Evolutionary conservation across 176 grass and related monocot species (phyloP).

Genomic region (Carex myosuroides): DNA sequence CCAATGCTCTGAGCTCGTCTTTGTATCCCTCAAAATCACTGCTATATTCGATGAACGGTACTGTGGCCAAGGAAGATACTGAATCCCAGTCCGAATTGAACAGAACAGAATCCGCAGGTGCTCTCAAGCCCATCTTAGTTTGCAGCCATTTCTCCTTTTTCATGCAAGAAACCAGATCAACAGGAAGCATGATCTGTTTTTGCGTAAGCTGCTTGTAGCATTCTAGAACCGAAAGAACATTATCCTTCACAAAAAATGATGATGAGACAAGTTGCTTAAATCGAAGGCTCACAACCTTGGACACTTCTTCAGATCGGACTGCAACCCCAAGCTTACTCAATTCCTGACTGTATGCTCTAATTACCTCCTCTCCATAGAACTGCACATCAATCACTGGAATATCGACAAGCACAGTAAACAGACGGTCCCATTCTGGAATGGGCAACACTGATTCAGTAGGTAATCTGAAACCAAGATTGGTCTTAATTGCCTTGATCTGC

Average conservation of each 20-base stretch:
- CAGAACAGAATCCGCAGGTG: constrained; percentile 33
- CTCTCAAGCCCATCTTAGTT: constrained; percentile 41
- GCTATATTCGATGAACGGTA: constrained; percentile 50
- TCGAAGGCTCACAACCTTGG: constrained; percentile 19
- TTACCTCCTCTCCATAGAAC: constrained; percentile 36
- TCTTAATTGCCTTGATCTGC: constrained; percentile 45
- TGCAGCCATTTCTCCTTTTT: constrained; percentile 36
- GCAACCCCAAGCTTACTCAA: constrained; percentile 37
- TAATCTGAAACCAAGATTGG: constrained; percentile 42
- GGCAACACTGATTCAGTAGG: constrained; percentile 42
- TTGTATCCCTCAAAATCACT: constrained; percentile 49
- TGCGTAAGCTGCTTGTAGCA: constrained; percentile 23
- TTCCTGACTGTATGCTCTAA: constrained; percentile 36
- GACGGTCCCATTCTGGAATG: constrained; percentile 37
- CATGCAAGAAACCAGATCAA: constrained; percentile 29
- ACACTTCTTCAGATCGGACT: constrained; percentile 27
- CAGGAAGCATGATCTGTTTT: background rate
- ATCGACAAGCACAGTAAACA: constrained; percentile 27
- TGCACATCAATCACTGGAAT: constrained; percentile 43
- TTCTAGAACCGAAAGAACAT: constrained; percentile 36
- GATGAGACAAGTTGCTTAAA: constrained; percentile 23
- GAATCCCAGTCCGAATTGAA: constrained; percentile 29
- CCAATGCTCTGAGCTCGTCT: constrained; percentile 39
- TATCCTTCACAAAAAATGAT: constrained; percentile 23
- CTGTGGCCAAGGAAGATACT: constrained; percentile 35